phyloP scores from a whole-genome alignment of 495 filamentous ascomycete genomes.

The Neurospora sp. region DNA sequence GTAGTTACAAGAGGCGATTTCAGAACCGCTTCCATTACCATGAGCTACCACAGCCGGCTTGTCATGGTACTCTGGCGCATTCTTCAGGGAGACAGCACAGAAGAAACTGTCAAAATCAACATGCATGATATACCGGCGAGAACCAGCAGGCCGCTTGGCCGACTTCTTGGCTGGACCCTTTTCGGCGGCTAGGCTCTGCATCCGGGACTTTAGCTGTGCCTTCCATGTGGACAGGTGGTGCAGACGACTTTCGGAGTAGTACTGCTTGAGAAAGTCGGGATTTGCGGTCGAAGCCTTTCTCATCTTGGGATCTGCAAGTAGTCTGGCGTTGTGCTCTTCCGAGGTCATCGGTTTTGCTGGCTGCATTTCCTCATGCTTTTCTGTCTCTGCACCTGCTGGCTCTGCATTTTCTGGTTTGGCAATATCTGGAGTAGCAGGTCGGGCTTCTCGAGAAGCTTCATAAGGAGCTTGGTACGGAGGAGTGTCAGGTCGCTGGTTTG shows the following conservation, averaged over 20 bases:
- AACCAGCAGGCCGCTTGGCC: constrained; percentile 38
- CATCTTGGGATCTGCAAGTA: constrained; percentile 73
- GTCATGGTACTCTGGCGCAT: constrained; percentile 58
- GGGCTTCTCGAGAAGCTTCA: not conserved
- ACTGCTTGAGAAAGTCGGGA: constrained; percentile 86
- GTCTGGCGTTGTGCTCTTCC: constrained; percentile 79
- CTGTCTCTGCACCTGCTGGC: not conserved
- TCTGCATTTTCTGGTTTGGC: not conserved
- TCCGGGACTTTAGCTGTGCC: constrained; percentile 76
- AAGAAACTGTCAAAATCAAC: constrained; percentile 99
- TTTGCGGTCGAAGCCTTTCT: constrained; percentile 78
- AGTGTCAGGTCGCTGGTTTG: not conserved
- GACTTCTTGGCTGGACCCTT: constrained; percentile 31
- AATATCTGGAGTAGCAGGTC: not conserved
- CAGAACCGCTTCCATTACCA: constrained; percentile 71
- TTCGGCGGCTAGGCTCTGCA: constrained; percentile 68
- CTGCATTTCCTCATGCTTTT: not conserved
- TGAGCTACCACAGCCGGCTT: constrained; percentile 90
- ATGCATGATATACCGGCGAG: constrained; percentile 79
- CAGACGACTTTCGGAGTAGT: constrained; percentile 83
- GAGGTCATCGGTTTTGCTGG: constrained; percentile 50
- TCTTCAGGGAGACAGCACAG: constrained; percentile 80
- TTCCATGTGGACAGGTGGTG: constrained; percentile 97
- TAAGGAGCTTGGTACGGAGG: not conserved
- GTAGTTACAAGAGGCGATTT: constrained; percentile 97